Evolutionary conservation across 2,329 filamentous ascomycete species (phyloP), one percentile per base, ranked within the genome.

Genomic region (Shiraia bambusicola): DNA sequence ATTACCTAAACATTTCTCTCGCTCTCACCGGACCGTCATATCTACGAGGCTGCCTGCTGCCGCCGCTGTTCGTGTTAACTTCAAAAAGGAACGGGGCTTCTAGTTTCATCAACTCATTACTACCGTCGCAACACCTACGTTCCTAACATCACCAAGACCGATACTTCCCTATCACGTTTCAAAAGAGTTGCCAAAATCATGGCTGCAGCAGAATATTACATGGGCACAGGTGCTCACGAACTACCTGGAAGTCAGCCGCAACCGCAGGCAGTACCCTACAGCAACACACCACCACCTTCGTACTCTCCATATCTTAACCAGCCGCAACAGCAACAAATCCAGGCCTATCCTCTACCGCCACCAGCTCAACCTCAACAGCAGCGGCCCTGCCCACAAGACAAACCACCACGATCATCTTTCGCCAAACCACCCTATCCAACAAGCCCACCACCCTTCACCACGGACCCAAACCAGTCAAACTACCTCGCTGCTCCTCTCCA

Each of bases 181-280:
- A 26, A n/a, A 34, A 40, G 33, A 41, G 11, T n/a, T 17, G 32
- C 41, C 26, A 33, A 24, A 22, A n/a, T 34, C 17, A 68, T 67
- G 63, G 60, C 65, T 49, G 58, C 65, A 29, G 48, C 57, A 36
- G 65, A 66, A 41, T 67, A 68, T 49, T 68, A 61, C 42, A 35
- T 52, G 11, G 60, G 59, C 42, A 58, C 56, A 25, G 53, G 37
- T 29, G 51, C 53, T 8, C 51, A 60, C 24, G 45, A 56, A 40
- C 45, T 58, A 36, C 49, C 56, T 17, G 45, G 42, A 29, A 45
- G 58, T n/a, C 44, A 48, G 9, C 42, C 37, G 32, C 49, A 47
- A 22, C 31, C 16, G 8, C 41, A 28, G 51, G 49, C 42, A n/a
- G 38, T 33, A 14, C 19, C 40, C 8, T 56, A 57, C 14, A 32